These are phyloP conservation scores for Didymella keratinophila DNA, from an alignment of 2,329 filamentous ascomycete genomes.

Conservation along the genomic window DNA sequence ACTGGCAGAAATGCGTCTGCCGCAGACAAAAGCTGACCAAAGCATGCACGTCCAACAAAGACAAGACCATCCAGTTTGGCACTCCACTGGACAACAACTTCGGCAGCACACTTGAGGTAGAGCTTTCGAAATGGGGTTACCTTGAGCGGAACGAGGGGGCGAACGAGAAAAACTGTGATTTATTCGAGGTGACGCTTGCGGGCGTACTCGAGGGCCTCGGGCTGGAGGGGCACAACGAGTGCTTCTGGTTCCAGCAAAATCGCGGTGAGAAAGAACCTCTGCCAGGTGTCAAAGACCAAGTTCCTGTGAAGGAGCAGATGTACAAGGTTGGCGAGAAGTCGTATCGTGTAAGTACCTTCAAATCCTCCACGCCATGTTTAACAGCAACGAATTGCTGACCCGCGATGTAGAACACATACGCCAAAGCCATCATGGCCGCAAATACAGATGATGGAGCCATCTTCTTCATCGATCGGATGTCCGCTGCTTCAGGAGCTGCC, in stretches of 20 bases:
- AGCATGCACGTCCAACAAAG: not conserved
- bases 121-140: slow-evolving; percentile 2
- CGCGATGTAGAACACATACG: not conserved
- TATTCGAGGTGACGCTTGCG: not conserved
- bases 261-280: not conserved
- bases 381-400: too few species aligned
- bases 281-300: not conserved
- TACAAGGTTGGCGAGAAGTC: not conserved
- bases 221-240: not conserved
- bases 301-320: not conserved
- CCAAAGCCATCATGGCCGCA: not conserved
- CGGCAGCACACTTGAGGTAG: slow-evolving; percentile 1
- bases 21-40: not conserved
- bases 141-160: not conserved
- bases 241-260: slow-evolving; percentile 2
- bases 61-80: not conserved
- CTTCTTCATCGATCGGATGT: slow-evolving; percentile 1
- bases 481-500: not conserved
- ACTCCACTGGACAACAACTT: not conserved
- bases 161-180: not conserved
- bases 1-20: not conserved
- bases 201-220: not conserved
- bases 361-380: too few species aligned
- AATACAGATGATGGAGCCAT: slow-evolving; percentile 1
- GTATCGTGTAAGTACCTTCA: not conserved